These are phyloP conservation scores for Diaporthe australafricana DNA, from an alignment of 2,329 filamentous ascomycete species.

Conservation along the genomic window DNA sequence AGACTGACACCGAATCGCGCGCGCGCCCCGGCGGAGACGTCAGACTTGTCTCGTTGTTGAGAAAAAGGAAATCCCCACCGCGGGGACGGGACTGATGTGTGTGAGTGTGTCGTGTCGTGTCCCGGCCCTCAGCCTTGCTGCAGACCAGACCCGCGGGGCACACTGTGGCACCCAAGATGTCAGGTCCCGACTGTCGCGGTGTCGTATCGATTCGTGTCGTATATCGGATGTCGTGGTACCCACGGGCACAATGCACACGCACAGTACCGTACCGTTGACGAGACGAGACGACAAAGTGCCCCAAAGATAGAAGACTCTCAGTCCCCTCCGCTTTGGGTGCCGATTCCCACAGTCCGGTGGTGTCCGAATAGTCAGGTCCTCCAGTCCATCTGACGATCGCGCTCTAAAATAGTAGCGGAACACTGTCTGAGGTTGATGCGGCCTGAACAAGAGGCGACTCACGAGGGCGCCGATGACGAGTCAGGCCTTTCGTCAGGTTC, in stretches of 20 bases:
- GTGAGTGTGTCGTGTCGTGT: slow-evolving; percentile 1
- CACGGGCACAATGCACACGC: slow-evolving; percentile 11
- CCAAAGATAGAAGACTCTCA: background rate
- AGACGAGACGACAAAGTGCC: background rate
- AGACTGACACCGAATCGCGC: background rate
- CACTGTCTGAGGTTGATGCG: slow-evolving; percentile 25
- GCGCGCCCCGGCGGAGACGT: background rate
- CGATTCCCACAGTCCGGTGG: background rate
- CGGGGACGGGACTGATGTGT: background rate
- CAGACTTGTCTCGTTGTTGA: background rate
- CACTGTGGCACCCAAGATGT: slow-evolving; percentile 25
- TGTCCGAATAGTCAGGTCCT: slow-evolving; percentile 9
- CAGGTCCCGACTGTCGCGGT: slow-evolving; percentile 29
- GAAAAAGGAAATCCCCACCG: background rate
- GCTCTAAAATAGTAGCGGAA: slow-evolving; percentile 19
- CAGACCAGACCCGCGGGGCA: background rate
- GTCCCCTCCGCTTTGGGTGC: background rate
- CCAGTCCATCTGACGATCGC: slow-evolving; percentile 11
- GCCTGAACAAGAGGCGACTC: slow-evolving; percentile 4
- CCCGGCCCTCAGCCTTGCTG: slow-evolving; percentile 15
- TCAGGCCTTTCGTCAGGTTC: slow-evolving; percentile 20
- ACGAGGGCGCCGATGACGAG: slow-evolving; percentile 10
- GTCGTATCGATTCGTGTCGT: slow-evolving; percentile 17
- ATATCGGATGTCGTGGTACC: slow-evolving; percentile 24
- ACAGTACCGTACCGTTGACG: background rate